Conservation (phyloP, 805 yeast species). For the Suhomyces tanzawaensis region DNA sequence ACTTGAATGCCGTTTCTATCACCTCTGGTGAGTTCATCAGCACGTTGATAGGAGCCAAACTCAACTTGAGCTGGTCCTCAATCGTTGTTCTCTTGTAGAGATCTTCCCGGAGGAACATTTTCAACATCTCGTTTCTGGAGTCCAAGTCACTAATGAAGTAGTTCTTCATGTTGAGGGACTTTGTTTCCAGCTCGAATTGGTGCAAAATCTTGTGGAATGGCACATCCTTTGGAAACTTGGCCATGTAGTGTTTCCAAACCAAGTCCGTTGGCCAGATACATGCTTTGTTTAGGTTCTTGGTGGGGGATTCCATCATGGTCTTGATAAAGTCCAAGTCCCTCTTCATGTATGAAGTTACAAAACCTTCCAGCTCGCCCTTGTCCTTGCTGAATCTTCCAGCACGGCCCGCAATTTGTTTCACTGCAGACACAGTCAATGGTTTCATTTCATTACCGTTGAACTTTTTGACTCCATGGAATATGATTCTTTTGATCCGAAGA, state of each 20-base stretch:
- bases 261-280: constrained; percentile 78
- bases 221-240: constrained; percentile 54
- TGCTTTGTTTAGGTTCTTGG: constrained; percentile 56
- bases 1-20: constrained; percentile 43
- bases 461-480: constrained; percentile 67
- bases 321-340: constrained; percentile 46
- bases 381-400: constrained; percentile 73
- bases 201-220: constrained; percentile 46
- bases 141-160: constrained; percentile 40
- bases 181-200: constrained; percentile 45
- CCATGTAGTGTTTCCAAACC: constrained; percentile 63
- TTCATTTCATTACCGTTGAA: constrained; percentile 60
- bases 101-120: constrained; percentile 38
- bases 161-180: constrained; percentile 14
- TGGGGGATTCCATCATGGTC: constrained; percentile 48
- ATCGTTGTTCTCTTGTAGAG: constrained; percentile 35
- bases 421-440: constrained; percentile 57
- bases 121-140: constrained; percentile 40
- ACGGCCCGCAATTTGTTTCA: constrained; percentile 93
- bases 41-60: constrained; percentile 59
- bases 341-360: constrained; percentile 52
- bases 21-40: constrained; percentile 31
- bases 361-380: constrained; percentile 39
- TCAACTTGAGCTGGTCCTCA: constrained; percentile 54
- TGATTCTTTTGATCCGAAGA: constrained; percentile 73